Conservation (phyloP, 768 basidiomycete genomes). For the Daedaleopsis sinensis region DNA sequence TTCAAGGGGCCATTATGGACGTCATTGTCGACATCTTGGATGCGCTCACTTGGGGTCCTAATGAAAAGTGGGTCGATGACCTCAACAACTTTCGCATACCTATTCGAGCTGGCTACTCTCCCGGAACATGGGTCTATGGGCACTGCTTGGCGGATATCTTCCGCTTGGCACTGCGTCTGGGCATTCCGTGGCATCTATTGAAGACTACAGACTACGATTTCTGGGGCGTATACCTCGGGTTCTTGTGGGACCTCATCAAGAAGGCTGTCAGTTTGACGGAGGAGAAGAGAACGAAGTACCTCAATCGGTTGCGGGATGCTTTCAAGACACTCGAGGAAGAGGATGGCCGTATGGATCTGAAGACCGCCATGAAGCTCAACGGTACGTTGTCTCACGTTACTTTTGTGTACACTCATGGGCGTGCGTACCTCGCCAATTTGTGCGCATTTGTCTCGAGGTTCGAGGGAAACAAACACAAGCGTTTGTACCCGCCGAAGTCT, state of each 20-base stretch:
- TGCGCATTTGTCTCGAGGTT: conserved; percentile 24
- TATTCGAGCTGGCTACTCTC: background rate
- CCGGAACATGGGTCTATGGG: background rate
- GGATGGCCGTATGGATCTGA: conserved; percentile 7
- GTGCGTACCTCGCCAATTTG: conserved; percentile 30
- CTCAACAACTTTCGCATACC: conserved; percentile 3
- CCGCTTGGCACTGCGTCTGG: conserved; percentile 15
- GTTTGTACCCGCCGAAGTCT: conserved; percentile 24
- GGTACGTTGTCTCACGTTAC: conserved; percentile 39
- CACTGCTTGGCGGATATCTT: background rate
- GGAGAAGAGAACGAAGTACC: conserved; percentile 31
- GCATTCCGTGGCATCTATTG: conserved; percentile 27
- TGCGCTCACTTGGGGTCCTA: background rate
- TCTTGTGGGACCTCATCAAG: conserved; percentile 31
- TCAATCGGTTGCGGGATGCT: conserved; percentile 6
- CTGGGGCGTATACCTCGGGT: conserved; percentile 31
- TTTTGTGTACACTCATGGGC: conserved; percentile 33
- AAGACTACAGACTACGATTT: conserved; percentile 26
- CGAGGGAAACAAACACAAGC: conserved; percentile 13
- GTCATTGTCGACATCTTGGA: conserved; percentile 5
- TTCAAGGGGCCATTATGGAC: conserved; percentile 6
- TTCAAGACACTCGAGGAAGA: conserved; percentile 11
- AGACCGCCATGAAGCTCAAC: conserved; percentile 27
- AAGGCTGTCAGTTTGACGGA: conserved; percentile 35
- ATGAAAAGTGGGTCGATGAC: conserved; percentile 15